Conservation (phyloP, 495 filamentous ascomycete species). For the Pyronema omphalodes region DNA sequence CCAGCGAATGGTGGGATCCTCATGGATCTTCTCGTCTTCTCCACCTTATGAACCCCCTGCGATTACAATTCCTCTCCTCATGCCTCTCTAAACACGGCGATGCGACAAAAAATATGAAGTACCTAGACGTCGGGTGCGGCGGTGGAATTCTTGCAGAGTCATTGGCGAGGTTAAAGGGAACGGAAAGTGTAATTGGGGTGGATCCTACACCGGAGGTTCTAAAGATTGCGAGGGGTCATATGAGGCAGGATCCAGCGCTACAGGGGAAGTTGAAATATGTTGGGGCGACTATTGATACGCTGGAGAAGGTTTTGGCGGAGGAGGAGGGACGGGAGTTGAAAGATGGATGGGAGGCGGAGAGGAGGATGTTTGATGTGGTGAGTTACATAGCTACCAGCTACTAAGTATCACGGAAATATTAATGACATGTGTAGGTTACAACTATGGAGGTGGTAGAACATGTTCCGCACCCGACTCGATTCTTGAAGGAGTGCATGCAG, state of each 20-base stretch:
- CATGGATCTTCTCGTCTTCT: conserved; percentile 80
- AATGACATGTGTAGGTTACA: conserved; percentile 33
- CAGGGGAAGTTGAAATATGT: conserved; percentile 46
- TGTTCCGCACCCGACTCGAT: conserved; percentile 49
- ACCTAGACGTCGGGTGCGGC: conserved; percentile 89
- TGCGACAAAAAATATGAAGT: conserved; percentile 30
- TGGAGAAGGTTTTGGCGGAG: conserved; percentile 6
- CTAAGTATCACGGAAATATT: neutral
- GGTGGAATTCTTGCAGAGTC: conserved; percentile 92
- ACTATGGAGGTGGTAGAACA: conserved; percentile 94
- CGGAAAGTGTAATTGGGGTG: conserved; percentile 55
- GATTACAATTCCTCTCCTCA: conserved; percentile 69
- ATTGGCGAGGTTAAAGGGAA: conserved; percentile 54
- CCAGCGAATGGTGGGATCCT: conserved; percentile 93
- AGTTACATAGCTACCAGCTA: neutral
- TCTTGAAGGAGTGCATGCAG: conserved; percentile 47
- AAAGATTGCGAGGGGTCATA: conserved; percentile 57
- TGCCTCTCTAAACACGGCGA: conserved; percentile 37
- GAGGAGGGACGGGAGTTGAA: neutral
- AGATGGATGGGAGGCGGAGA: conserved; percentile 7
- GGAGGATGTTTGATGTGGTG: conserved; percentile 16
- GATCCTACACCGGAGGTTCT: conserved; percentile 71
- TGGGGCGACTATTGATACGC: conserved; percentile 29
- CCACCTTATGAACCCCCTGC: conserved; percentile 94
- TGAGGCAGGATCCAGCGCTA: conserved; percentile 43